Base-by-base conservation (phyloP, 2,329 filamentous ascomycete species). In the Aspergillus nomiae region DNA sequence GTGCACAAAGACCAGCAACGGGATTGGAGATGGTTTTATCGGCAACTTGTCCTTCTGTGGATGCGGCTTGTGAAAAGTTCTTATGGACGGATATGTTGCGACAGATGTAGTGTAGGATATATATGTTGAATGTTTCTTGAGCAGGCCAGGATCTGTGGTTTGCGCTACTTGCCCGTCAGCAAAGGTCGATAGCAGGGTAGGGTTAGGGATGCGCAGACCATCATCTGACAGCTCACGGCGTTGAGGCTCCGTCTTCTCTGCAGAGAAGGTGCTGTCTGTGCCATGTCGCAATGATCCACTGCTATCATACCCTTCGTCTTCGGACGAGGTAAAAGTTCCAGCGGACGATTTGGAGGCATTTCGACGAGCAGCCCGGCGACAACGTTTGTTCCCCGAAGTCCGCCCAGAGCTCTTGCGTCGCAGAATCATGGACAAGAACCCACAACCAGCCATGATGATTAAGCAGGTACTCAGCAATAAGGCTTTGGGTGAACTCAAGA, bases 1-100 rank as follows among this genome's bases (percentile, higher is more conserved):
- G 73, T 98, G 95, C 62, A 98, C 84, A 74, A 96, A 97, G 50
- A 98, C 93, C 4, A 98, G 81, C 11, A 99, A 81, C 1, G 95
- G 95, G 12, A 97, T 80, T 0, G 91, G 89, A 0, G 86, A 84
- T 1, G 92, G 91, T 65, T 88, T 84, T 48, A 83, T 85, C 3
- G 92, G 92, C 4, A 98, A 84, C 75, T 95, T 91, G 63, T 89
- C 86, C n/a, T 89, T 88, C 73, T 97, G 92, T 24, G 89, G 86
- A 78, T 97, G 95, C 60, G 87, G 87, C 61, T 90, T 87, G 78
- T 90, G 94, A 77, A 98, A 97, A 50, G 94, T 89, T 61, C 94
- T 88, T 66, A 98, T 85, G 36, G 85, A 86, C 2, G 88, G 85
- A 75, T 97, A 98, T 10, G 86, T 89, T 67, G 89, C 82, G 43